Evolutionary conservation across 805 yeast genomes (phyloP), one percentile per base, ranked within the genome.

Genomic region (Peterozyma xylosa): DNA sequence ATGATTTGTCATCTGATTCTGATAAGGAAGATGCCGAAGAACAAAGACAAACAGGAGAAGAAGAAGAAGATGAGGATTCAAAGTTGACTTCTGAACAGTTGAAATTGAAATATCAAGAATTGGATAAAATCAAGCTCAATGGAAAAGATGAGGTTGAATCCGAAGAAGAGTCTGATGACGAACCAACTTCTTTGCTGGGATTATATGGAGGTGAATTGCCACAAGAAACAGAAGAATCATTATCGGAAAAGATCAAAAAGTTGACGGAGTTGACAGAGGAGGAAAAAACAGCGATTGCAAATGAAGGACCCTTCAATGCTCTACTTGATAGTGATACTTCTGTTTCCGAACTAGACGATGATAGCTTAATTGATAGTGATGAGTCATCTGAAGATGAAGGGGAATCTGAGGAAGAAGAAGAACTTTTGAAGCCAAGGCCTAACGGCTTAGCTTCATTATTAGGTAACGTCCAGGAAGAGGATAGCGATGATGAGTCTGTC

Each of bases 21-120:
- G 60, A 47, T 5, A 50, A 46, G 14, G 52, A 42, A n/a, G 45
- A 43, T n/a, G 52, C 49, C 30, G 53, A 48, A 9, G 45, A 52
- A 21, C 27, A 21, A 21, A 42, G 48, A 53, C 2, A 55, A 53
- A 33, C 55, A 11, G 56, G 56, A 35, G 57, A 49, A 34, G 55
- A 49, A 29, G 60, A 52, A 14, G 55, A 49, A 29, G 59, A 57
- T 5, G 70, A 67, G 37, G 86, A 80, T 50, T 67, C 66, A 49
- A 62, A 70, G 27, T 61, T 82, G 36, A 63, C 82, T 0, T 68
- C 79, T 1, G 83, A 78, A 37, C 75, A 78, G 54, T 68, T 80
- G 50, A 64, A 67, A 38, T 66, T 68, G 48, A 80, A 83, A 58
- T 80, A 84, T 53, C 71, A 78, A 16, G 57, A 65, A 34, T 46